These are phyloP conservation scores for Fusarium avenaceum DNA, from an alignment of 2,329 filamentous ascomycete species.

Conservation along the genomic window DNA sequence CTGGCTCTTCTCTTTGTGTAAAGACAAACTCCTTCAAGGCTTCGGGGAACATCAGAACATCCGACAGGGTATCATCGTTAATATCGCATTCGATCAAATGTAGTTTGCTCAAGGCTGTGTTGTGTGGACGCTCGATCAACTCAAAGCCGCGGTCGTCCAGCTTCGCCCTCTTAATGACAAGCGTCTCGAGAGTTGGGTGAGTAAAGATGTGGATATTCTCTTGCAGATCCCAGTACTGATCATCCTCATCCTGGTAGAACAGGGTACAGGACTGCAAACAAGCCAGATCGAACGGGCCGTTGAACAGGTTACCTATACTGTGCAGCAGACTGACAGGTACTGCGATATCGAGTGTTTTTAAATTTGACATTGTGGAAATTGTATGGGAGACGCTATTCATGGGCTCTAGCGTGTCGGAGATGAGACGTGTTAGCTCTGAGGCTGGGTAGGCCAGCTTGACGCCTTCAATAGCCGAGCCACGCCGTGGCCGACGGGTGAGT, in stretches of 20 bases:
- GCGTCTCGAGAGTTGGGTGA: slow-evolving; percentile 62
- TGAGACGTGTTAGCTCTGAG: slow-evolving; percentile 59
- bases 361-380: slow-evolving; percentile 64
- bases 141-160: slow-evolving; percentile 64
- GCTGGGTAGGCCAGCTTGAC: slow-evolving; percentile 61
- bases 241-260: slow-evolving; percentile 61
- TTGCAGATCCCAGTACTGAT: slow-evolving; percentile 64
- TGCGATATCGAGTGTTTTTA: slow-evolving; percentile 61
- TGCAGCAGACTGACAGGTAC: slow-evolving; percentile 60
- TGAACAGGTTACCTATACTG: slow-evolving; percentile 64
- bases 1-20: slow-evolving; percentile 58
- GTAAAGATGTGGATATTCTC: slow-evolving; percentile 67
- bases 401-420: slow-evolving; percentile 55
- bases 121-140: slow-evolving; percentile 61
- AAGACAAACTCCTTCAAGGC: slow-evolving; percentile 62
- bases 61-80: slow-evolving; percentile 58
- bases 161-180: slow-evolving; percentile 60
- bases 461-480: slow-evolving; percentile 62
- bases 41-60: slow-evolving; percentile 59
- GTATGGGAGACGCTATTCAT: slow-evolving; percentile 61
- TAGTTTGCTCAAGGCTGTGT: slow-evolving; percentile 60
- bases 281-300: slow-evolving; percentile 64
- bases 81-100: slow-evolving; percentile 66
- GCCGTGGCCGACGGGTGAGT: slow-evolving; percentile 60
- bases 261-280: slow-evolving; percentile 62